These are phyloP conservation scores for Cyberlindnera nakhonratchasimensis DNA, from an alignment of 805 yeast species.

Conservation along the genomic window DNA sequence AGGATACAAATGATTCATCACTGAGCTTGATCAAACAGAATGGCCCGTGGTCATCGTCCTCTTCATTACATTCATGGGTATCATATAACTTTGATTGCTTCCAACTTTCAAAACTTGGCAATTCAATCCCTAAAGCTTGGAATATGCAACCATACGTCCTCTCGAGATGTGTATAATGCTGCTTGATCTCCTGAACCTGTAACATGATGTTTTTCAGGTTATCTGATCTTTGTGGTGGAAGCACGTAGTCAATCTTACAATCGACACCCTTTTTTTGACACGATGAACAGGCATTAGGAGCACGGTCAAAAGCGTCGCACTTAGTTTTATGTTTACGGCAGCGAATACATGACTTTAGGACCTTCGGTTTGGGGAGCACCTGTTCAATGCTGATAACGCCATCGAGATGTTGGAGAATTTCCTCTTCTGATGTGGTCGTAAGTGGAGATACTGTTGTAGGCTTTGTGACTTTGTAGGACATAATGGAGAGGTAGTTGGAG, in stretches of 20 bases:
- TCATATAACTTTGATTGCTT: conserved; percentile 4
- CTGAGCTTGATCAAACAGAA: conserved; percentile 14
- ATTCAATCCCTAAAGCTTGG: conserved; percentile 11
- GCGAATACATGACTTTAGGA: conserved; percentile 55
- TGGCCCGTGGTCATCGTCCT: conserved; percentile 5
- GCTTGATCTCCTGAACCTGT: conserved; percentile 19
- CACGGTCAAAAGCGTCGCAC: conserved; percentile 52
- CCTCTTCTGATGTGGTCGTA: conserved; percentile 3
- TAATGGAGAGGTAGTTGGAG: neutral
- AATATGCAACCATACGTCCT: conserved; percentile 14
- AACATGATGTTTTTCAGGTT: conserved; percentile 24
- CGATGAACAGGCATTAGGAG: conserved; percentile 55
- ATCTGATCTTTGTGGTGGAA: conserved; percentile 42
- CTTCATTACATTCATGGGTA: neutral
- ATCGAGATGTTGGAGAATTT: conserved; percentile 9
- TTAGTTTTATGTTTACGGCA: conserved; percentile 66
- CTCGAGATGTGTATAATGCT: conserved; percentile 13
- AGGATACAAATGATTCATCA: conserved; percentile 11
- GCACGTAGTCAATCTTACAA: conserved; percentile 55
- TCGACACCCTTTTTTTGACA: conserved; percentile 49
- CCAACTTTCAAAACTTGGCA: conserved; percentile 23
- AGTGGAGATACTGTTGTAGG: neutral
- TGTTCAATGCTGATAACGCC: conserved; percentile 10
- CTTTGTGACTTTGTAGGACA: conserved; percentile 8
- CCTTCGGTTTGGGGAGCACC: conserved; percentile 34